Evolutionary conservation across 441 rosid species (phyloP).

Genomic region (Daphne laureola): DNA sequence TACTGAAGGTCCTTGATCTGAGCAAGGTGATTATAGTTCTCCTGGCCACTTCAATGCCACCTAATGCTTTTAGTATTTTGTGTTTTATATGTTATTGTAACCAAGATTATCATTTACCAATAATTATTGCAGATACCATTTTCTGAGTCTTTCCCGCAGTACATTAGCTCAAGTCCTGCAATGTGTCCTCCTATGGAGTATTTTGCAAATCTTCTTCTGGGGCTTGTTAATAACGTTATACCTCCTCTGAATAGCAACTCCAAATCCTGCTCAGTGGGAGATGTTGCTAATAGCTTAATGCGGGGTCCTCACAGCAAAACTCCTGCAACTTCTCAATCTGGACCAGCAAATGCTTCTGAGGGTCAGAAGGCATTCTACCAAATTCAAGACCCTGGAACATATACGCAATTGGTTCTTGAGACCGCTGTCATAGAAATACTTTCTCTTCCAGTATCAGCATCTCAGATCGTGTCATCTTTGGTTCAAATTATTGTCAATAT

Average conservation of each 20-base stretch:
- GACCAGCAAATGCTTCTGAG: constrained; percentile 65
- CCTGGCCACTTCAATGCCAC: not conserved
- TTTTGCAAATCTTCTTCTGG: constrained; percentile 78
- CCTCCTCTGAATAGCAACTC: constrained; percentile 75
- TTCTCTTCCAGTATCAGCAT: constrained; percentile 82
- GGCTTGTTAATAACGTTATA: constrained; percentile 86
- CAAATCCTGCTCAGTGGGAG: constrained; percentile 58
- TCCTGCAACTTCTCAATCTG: constrained; percentile 67
- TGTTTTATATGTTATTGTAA: constrained; percentile 4
- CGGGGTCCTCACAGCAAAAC: constrained; percentile 62
- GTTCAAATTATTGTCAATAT: constrained; percentile 86
- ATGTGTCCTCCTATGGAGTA: constrained; percentile 90
- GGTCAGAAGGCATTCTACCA: constrained; percentile 88
- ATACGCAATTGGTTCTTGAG: constrained; percentile 90
- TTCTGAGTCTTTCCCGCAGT: constrained; percentile 91
- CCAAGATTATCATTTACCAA: constrained; percentile 6
- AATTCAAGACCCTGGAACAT: constrained; percentile 96
- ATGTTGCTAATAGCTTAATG: constrained; percentile 38
- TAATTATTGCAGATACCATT: constrained; percentile 67
- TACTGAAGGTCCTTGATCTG: constrained; percentile 76
- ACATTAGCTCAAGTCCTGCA: constrained; percentile 56
- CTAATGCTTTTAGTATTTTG: not conserved
- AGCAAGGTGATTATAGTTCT: constrained; percentile 52
- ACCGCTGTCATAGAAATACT: constrained; percentile 92
- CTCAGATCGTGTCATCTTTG: constrained; percentile 78